Base-by-base conservation (phyloP, 2,329 filamentous ascomycete species). In the Fusarium sp. region DNA sequence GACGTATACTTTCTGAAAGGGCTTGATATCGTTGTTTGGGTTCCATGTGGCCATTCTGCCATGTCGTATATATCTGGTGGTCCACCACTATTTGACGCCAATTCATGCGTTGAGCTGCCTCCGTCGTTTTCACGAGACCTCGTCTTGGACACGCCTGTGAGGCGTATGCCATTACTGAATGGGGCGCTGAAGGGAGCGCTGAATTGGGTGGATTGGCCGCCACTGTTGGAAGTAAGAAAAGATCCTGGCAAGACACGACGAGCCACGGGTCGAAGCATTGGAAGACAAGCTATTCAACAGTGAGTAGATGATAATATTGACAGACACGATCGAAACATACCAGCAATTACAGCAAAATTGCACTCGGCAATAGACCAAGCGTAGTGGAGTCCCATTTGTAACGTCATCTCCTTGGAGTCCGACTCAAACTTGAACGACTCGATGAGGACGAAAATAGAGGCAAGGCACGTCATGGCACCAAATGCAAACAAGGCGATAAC, bases 311-410 rank as follows among this genome's bases (percentile, higher is more conserved):
- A 4, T 31, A 4, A 14, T 10, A 3, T 25, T 7, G 2, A 11
- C 5, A 7, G 25, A 1, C 14, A 8, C 21, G 21, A 19, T 7
- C 2, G 3, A 21, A 16, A 48, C 62, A 43, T 66, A 77, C 76
- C 67, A 44, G 76, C 74, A 25, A 78, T 65, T 4, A 76, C 69
- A 10, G 74, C 74, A 13, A 78, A 51, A 14, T 78, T 75, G n/a
- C 74, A 70, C 54, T 78, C 77, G 6, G 73, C 70, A 6, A 67
- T 72, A 7, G 73, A 75, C 77, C 75, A 78, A n/a, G 73, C 66
- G 23, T 76, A 71, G 30, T 75, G 74, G 2, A 63, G 45, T 14
- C 61, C 72, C 41, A 77, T 70, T 23, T 78, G 71, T 8, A 75
- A 37, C 3, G 74, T 69, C 44, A 77, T 45, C 34, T 78, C 72